phyloP scores from a whole-genome alignment of 768 basidiomycete species.

The Mycena floridula region DNA sequence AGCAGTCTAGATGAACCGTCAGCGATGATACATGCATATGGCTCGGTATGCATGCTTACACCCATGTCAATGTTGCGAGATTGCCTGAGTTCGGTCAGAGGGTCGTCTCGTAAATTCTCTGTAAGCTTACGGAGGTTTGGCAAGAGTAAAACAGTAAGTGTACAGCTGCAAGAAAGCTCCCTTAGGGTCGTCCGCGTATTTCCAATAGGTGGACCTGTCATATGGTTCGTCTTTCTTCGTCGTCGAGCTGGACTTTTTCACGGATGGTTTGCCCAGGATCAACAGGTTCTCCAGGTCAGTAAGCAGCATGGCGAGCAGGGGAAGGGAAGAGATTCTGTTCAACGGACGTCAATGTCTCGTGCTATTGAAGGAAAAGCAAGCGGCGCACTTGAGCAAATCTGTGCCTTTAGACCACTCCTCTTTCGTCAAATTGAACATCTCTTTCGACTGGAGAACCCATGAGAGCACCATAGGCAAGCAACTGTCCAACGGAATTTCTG shows the following conservation, averaged over 20 bases:
- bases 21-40: background rate
- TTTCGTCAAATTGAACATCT: slow-evolving; percentile 67
- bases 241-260: slow-evolving; percentile 24
- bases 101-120: background rate
- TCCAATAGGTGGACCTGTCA: slow-evolving; percentile 43
- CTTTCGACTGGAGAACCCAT: slow-evolving; percentile 66
- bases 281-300: slow-evolving; percentile 62
- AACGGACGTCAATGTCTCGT: background rate
- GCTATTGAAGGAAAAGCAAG: background rate
- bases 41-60: slow-evolving; percentile 30
- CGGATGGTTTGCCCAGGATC: slow-evolving; percentile 39
- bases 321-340: slow-evolving; percentile 43
- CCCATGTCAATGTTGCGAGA: slow-evolving; percentile 80
- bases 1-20: slow-evolving; percentile 43
- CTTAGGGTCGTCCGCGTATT: slow-evolving; percentile 41
- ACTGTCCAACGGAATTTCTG: slow-evolving; percentile 69
- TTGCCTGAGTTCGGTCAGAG: slow-evolving; percentile 34
- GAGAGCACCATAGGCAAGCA: slow-evolving; percentile 65
- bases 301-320: slow-evolving; percentile 42
- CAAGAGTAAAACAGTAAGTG: slow-evolving; percentile 60
- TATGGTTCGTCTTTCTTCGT: slow-evolving; percentile 43
- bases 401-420: slow-evolving; percentile 68
- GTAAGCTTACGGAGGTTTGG: slow-evolving; percentile 59
- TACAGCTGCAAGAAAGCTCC: slow-evolving; percentile 63
- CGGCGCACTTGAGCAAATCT: slow-evolving; percentile 34